phyloP scores from a whole-genome alignment of 2,329 filamentous ascomycete genomes.

The Coniella vitis region DNA sequence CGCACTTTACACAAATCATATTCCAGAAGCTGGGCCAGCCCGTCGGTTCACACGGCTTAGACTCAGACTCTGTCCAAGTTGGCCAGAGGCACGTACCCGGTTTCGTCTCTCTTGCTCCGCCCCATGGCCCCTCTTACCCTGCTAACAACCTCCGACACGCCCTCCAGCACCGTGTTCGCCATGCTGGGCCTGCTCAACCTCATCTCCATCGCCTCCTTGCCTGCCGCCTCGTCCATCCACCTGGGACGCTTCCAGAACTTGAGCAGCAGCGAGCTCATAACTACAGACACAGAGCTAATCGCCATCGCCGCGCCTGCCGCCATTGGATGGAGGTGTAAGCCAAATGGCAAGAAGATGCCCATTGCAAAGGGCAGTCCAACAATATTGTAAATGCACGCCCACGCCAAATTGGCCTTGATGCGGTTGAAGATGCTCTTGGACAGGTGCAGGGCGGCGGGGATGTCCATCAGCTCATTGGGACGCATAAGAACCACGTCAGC shows the following conservation, averaged over 20 bases:
- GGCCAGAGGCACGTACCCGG: constrained; percentile 54
- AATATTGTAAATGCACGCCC: constrained; percentile 90
- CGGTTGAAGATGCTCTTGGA: constrained; percentile 79
- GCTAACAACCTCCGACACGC: constrained; percentile 34
- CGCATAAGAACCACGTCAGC: constrained; percentile 95
- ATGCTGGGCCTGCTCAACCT: constrained; percentile 35
- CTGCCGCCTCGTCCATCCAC: constrained; percentile 73
- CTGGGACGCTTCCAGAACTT: constrained; percentile 78
- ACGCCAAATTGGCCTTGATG: constrained; percentile 88
- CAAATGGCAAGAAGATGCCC: constrained; percentile 89
- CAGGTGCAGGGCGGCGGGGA: constrained; percentile 80
- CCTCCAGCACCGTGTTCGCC: constrained; percentile 33
- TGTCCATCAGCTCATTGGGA: constrained; percentile 82
- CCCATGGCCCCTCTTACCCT: constrained; percentile 26
- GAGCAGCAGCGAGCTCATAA: constrained; percentile 73
- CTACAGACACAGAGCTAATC: constrained; percentile 81
- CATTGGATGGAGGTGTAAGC: constrained; percentile 84
- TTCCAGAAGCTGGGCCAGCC: no score
- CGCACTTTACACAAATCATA: no score
- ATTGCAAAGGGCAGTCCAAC: constrained; percentile 92
- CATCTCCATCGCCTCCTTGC: constrained; percentile 45
- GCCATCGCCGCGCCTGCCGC: constrained; percentile 94
- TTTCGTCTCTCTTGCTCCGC: constrained; percentile 35
- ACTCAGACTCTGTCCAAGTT: constrained; percentile 35
- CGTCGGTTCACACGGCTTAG: no score